Conservation (phyloP, 2,329 filamentous ascomycete genomes). For the Monosporascus sp. region DNA sequence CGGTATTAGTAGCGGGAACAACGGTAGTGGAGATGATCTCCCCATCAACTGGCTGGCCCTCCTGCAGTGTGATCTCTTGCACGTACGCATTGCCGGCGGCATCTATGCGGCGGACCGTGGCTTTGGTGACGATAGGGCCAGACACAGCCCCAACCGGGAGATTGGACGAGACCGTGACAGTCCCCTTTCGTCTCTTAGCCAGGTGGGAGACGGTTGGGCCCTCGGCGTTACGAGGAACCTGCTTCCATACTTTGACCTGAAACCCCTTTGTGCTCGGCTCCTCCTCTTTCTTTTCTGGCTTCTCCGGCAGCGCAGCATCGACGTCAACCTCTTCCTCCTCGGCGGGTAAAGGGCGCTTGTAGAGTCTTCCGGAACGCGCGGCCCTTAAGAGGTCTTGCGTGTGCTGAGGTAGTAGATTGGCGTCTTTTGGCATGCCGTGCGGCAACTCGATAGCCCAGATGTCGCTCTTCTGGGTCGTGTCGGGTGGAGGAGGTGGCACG, state of each 20-base stretch:
- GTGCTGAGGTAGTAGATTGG: slow-evolving; percentile 67
- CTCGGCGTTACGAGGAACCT: slow-evolving; percentile 54
- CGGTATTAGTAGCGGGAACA: slow-evolving; percentile 46
- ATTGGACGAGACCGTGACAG: slow-evolving; percentile 51
- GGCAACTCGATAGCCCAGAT: slow-evolving; percentile 72
- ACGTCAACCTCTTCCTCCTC: slow-evolving; percentile 55
- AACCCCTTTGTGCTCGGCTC: slow-evolving; percentile 50
- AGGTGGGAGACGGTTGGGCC: slow-evolving; percentile 47
- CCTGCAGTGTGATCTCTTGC: slow-evolving; percentile 75
- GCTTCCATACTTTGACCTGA: slow-evolving; percentile 56
- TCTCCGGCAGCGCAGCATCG: slow-evolving; percentile 42
- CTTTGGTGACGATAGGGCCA: slow-evolving; percentile 63
- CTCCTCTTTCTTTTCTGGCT: slow-evolving; percentile 58
- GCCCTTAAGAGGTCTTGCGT: slow-evolving; percentile 79
- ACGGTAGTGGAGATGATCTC: slow-evolving; percentile 66
- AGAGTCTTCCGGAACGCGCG: slow-evolving; percentile 70
- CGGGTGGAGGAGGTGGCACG: slow-evolving; percentile 59
- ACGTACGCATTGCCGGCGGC: slow-evolving; percentile 76
- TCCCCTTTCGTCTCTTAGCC: slow-evolving; percentile 57
- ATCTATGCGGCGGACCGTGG: slow-evolving; percentile 74
- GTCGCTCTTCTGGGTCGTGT: slow-evolving; percentile 59
- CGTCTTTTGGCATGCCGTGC: slow-evolving; percentile 79
- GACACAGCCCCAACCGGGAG: slow-evolving; percentile 39
- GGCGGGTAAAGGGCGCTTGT: slow-evolving; percentile 62
- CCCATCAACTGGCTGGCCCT: slow-evolving; percentile 74